Evolutionary conservation across 75 land plant genomes (phyloP).

Genomic region (Pinus taeda): DNA sequence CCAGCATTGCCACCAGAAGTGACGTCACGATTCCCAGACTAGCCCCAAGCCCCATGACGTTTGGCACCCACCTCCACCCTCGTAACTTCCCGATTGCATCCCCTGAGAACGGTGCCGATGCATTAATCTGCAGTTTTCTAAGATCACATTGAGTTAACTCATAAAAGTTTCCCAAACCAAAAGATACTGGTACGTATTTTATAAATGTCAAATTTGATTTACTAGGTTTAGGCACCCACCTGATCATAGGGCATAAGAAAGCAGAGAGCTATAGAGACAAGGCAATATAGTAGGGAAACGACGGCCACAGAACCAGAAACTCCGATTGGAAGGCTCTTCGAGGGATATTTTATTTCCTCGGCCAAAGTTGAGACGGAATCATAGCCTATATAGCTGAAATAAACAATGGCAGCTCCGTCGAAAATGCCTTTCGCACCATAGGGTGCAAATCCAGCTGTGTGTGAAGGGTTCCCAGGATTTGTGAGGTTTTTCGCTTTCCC

Average conservation of each 20-base stretch:
- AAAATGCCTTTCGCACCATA: constrained; percentile 57
- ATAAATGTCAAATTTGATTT: not conserved
- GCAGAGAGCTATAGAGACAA: constrained; percentile 62
- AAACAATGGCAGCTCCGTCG: constrained; percentile 74
- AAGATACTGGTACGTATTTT: not conserved
- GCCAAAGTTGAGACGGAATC: constrained; percentile 82
- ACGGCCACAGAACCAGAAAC: constrained; percentile 53
- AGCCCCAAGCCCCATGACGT: constrained; percentile 60
- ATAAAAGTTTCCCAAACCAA: no score
- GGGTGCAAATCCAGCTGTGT: constrained; percentile 49
- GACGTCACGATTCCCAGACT: constrained; percentile 71
- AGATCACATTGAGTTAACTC: no score
- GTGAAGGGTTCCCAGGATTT: constrained; percentile 29
- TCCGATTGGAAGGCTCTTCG: constrained; percentile 68
- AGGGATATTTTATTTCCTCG: constrained; percentile 70
- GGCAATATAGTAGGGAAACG: constrained; percentile 60
- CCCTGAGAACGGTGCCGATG: constrained; percentile 38
- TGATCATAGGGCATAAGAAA: constrained; percentile 60
- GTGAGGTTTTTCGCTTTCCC: constrained; percentile 51
- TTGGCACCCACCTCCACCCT: constrained; percentile 66
- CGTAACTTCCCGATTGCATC: constrained; percentile 29
- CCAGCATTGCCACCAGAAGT: constrained; percentile 77
- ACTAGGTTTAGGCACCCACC: constrained; percentile 20
- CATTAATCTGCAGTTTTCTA: constrained; percentile 22
- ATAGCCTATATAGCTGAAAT: constrained; percentile 80